A percentile compares a stretch with the other conserved stretches of the same genome.
Evolutionary conservation across 768 basidiomycete species (phyloP).

Genomic region (Trametes punicea): DNA sequence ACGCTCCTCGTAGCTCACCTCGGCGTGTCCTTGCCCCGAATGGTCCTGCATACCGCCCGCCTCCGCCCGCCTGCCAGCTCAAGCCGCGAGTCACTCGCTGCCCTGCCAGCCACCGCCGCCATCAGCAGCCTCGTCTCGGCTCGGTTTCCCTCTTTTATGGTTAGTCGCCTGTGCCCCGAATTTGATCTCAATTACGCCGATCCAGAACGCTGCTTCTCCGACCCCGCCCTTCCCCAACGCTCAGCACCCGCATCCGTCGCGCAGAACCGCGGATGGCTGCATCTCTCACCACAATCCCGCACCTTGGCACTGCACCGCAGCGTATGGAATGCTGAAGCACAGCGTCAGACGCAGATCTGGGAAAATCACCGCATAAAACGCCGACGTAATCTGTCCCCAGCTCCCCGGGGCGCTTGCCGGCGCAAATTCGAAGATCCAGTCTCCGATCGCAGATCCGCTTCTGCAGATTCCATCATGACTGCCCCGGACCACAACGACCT

Average conservation of each 20-base stretch:
- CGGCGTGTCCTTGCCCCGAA: neutral
- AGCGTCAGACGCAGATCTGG: conserved; percentile 9
- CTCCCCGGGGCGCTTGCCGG: conserved; percentile 10
- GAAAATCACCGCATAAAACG: conserved; percentile 9
- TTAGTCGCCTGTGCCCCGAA: conserved; percentile 11
- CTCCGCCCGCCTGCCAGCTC: conserved; percentile 4
- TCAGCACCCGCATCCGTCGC: neutral
- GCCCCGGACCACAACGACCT: neutral
- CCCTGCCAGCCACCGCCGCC: conserved; percentile 5
- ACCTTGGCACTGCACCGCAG: neutral
- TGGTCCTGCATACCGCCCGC: neutral
- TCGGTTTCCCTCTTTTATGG: conserved; percentile 6
- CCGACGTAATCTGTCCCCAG: conserved; percentile 16
- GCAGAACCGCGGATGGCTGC: neutral
- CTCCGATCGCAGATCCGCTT: conserved; percentile 23
- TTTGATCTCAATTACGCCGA: conserved; percentile 21
- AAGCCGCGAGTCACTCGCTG: conserved; percentile 7
- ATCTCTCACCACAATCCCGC: neutral
- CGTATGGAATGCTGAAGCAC: conserved; percentile 8
- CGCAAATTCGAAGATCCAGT: conserved; percentile 15
- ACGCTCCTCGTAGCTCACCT: neutral
- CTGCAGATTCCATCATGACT: conserved; percentile 17
- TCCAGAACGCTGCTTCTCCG: conserved; percentile 12
- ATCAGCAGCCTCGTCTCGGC: conserved; percentile 3
- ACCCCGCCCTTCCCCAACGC: conserved; percentile 1